Evolutionary conservation across 768 basidiomycete genomes (phyloP), one percentile per base, ranked within the genome.

Genomic region (Candolleomyces efflorescens): DNA sequence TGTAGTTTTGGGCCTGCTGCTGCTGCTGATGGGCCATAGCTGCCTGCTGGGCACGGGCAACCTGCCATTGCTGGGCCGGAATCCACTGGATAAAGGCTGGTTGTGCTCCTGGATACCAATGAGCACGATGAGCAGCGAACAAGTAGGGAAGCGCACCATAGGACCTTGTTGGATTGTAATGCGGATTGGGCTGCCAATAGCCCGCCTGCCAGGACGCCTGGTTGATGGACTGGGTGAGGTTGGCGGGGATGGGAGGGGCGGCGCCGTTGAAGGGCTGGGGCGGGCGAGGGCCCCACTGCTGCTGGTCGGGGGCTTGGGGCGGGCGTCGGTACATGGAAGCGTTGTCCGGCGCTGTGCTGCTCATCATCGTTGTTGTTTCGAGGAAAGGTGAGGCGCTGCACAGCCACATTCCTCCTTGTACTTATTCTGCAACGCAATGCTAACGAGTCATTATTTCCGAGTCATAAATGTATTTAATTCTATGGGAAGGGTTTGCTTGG

Each of bases 1-100:
- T 85, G 60, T 69, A 75, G 4, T 63, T 61, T 2, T 65, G 65
- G 10, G 61, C 62, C 39, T 65, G 63, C 36, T 64, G 68, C 37
- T 65, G 65, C 51, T 67, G 71, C 36, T 60, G 59, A 6, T 63
- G 63, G 26, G 47, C 32, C 27, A 27, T 27, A 13, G 62, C 1
- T 55, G 60, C 18, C 60, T 67, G 67, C 57, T 57, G 65, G 57
- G 56, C 65, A 56, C 65, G 66, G 51, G 51, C 58, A 46, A 61
- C 65, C 26, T 68, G 66, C 57, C 65, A 68, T 44, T 63, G 66
- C 55, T 58, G 65, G 54, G 51, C 58, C 51, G 53, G 62, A n/a
- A 68, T 62, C 69, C 69, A 70, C 1, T 63, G 65, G 3, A 66
- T 66, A 58, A 71, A 68, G 57, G 57, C 58, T 53, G 63, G 64